Conservation (phyloP, 1,284 basidiomycete genomes). For the Fomes fomentarius region DNA sequence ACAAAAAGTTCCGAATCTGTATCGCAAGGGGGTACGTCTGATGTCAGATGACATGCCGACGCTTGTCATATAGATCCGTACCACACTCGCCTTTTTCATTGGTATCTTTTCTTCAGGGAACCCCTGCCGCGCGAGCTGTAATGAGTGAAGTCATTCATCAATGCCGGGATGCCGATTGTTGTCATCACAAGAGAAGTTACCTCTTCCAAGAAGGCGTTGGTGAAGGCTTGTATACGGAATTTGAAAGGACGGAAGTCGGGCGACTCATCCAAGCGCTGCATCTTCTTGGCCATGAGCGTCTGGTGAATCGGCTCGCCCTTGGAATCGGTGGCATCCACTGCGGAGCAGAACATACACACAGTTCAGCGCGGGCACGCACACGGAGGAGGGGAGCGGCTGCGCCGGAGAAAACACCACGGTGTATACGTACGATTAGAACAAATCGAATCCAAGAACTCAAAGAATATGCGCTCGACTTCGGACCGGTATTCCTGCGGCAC, state of each 20-base stretch:
- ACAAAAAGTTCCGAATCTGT: constrained; percentile 95
- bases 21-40: not conserved
- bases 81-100: constrained; percentile 76
- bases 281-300: constrained; percentile 98
- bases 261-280: constrained; percentile 94
- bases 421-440: constrained; percentile 85
- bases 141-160: constrained; percentile 16
- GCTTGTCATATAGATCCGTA: constrained; percentile 7
- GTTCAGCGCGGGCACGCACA: constrained; percentile 11
- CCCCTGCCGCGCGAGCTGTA: constrained; percentile 74
- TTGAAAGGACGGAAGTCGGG: constrained; percentile 99
- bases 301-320: constrained; percentile 99
- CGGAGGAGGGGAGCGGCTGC: constrained; percentile 4
- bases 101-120: constrained; percentile 87
- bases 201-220: constrained; percentile 94
- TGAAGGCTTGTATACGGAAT: constrained; percentile 98
- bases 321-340: constrained; percentile 90
- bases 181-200: constrained; percentile 43
- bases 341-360: constrained; percentile 22
- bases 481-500: constrained; percentile 80
- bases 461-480: constrained; percentile 90
- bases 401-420: constrained; percentile 1
- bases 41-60: constrained; percentile 24
- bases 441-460: constrained; percentile 85
- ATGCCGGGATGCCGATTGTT: constrained; percentile 12